These are phyloP conservation scores for Gigaspora rosea DNA, from an alignment of 192 early-diverging fungal genomes.

Conservation along the genomic window DNA sequence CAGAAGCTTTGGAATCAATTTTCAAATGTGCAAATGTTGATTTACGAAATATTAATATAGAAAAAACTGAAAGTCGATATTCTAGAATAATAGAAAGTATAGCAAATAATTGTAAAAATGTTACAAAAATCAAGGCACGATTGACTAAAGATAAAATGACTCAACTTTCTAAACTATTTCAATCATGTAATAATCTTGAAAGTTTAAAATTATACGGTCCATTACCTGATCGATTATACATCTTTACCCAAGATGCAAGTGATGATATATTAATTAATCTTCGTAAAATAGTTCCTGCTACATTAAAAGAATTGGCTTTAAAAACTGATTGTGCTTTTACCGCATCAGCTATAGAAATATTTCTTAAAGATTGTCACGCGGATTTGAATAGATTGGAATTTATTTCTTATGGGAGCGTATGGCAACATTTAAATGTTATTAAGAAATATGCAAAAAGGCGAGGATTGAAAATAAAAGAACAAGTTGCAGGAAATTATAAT, in stretches of 20 bases:
- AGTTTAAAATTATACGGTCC: background rate
- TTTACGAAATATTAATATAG: background rate
- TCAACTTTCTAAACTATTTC: slow-evolving; percentile 2
- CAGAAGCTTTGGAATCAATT: background rate
- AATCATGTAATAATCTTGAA: background rate
- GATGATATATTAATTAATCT: slow-evolving; percentile 21
- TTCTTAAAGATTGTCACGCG: slow-evolving; percentile 1
- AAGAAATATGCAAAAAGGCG: background rate
- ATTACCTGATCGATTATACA: background rate
- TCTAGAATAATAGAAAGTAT: background rate
- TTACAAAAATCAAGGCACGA: background rate
- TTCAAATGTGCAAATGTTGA: background rate
- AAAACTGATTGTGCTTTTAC: slow-evolving; percentile 20
- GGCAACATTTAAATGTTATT: slow-evolving; percentile 22
- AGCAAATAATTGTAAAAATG: background rate
- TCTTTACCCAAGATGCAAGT: background rate
- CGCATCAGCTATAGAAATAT: background rate
- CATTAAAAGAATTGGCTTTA: background rate
- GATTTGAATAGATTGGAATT: slow-evolving; percentile 11
- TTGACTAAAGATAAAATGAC: background rate
- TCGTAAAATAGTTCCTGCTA: background rate
- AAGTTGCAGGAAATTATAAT: slow-evolving; percentile 3
- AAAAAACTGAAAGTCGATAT: background rate
- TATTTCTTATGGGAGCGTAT: slow-evolving; percentile 8
- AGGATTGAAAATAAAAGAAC: slow-evolving; percentile 5